Evolutionary conservation across 371 early-diverging fungal genomes (phyloP), one percentile per base, ranked within the genome.

Genomic region (Mucor ambiguus): DNA sequence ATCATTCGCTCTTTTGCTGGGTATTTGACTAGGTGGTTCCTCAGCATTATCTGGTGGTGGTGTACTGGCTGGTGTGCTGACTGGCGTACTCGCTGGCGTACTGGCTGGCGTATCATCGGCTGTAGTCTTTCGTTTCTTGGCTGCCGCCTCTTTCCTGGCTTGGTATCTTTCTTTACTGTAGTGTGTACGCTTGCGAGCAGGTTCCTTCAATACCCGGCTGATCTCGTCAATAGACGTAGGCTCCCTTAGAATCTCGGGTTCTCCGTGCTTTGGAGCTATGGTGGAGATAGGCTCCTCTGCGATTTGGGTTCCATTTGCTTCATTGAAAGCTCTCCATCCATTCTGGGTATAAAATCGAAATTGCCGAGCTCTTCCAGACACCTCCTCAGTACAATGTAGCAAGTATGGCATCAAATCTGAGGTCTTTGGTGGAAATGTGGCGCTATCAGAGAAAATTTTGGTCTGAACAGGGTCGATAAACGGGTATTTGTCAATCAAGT

Each of bases 401-500:
- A 18, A 5, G 44, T 60, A 62, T 16, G 56, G 33, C 3, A n/a
- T 4, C 14, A 43, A 18, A 30, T 30, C 37, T 2, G 46, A 22
- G 11, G 46, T 43, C 28, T 62, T 58, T 6, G 68, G 32, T 11
- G 44, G 44, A 26, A 28, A n/a, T 6, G 38, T 28, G 9, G 49
- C 54, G 9, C 58, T 60, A 6, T 64, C 52, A 24, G 58, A 58
- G 20, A 68, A 64, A 3, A 14, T 11, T 8, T 58, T 30, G 4
- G 54, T 52, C 7, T 38, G 38, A 6, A 49, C 12, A 14, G 58
- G 61, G n/a, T 61, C 61, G 11, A 68, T 26, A 5, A 33, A 26
- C 1, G 72, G 68, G 26, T 63, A 68, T 58, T 55, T 64, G 24
- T 60, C 56, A 4, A 62, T 28, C 3, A 72, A 12, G 2, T 72